These are phyloP conservation scores for Beauveria brongniartii DNA, from an alignment of 2,329 filamentous ascomycete genomes.

Conservation along the genomic window DNA sequence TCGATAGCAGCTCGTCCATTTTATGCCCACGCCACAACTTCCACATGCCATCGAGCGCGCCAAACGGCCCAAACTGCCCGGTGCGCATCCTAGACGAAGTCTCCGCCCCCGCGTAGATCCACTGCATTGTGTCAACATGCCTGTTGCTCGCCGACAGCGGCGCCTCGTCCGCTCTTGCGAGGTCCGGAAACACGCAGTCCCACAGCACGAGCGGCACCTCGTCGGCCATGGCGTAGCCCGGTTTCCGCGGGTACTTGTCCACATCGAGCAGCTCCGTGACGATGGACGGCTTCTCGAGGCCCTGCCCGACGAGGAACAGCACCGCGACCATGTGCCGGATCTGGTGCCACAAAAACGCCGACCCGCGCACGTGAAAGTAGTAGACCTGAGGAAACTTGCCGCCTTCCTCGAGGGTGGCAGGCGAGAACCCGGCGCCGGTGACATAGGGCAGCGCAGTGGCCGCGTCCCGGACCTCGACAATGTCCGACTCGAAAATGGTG, in stretches of 20 bases:
- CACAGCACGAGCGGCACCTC: slow-evolving; percentile 88
- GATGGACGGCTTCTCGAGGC: slow-evolving; percentile 67
- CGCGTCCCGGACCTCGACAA: slow-evolving; percentile 58
- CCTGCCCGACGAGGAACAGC: slow-evolving; percentile 87
- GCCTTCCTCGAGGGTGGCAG: slow-evolving; percentile 12
- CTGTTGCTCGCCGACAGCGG: slow-evolving; percentile 16
- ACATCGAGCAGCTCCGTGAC: slow-evolving; percentile 70
- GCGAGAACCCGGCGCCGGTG: slow-evolving; percentile 28
- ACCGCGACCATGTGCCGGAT: slow-evolving; percentile 90
- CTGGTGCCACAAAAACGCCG: slow-evolving; percentile 96
- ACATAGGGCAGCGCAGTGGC: slow-evolving; percentile 51
- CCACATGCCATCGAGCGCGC: slow-evolving; percentile 73
- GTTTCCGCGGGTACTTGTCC: slow-evolving; percentile 61
- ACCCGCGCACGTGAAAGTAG: slow-evolving; percentile 80
- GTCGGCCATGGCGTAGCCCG: slow-evolving; percentile 82
- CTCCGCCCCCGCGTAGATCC: slow-evolving; percentile 72
- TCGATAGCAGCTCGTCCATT: slow-evolving; percentile 81
- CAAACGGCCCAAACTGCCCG: slow-evolving; percentile 55
- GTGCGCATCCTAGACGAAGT: slow-evolving; percentile 24
- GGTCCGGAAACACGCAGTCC: slow-evolving; percentile 77
- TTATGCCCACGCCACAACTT: slow-evolving; percentile 73
- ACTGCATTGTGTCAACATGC: slow-evolving; percentile 55
- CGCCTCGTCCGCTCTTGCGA: slow-evolving; percentile 22
- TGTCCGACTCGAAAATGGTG: slow-evolving; percentile 69
- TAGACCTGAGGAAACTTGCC: slow-evolving; percentile 58